These are phyloP conservation scores for Globisporangium solare DNA, from an alignment of 352 stramenopile genomes.

Conservation along the genomic window DNA sequence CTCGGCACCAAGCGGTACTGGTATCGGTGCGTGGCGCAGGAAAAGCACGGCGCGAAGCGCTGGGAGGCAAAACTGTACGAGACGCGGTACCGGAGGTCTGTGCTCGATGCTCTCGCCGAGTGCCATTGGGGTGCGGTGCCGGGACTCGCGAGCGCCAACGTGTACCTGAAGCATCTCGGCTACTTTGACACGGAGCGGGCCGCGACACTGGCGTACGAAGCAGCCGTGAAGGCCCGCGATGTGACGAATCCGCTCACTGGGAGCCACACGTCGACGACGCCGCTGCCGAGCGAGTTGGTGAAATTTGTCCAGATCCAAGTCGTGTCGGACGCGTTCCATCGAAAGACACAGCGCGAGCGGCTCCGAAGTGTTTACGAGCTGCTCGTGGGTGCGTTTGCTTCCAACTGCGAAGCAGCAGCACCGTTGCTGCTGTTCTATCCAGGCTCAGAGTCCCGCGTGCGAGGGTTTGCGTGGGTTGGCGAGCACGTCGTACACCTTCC, in stretches of 20 bases:
- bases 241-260: constrained; percentile 40
- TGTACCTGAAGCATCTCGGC: constrained; percentile 40
- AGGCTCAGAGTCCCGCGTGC: constrained; percentile 15
- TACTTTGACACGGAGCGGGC: constrained; percentile 58
- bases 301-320: constrained; percentile 45
- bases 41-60: constrained; percentile 42
- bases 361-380: constrained; percentile 42
- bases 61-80: constrained; percentile 64
- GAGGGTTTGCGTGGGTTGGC: constrained; percentile 33
- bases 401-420: not conserved
- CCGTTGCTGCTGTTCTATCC: constrained; percentile 1
- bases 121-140: constrained; percentile 32
- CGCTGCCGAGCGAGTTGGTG: constrained; percentile 26
- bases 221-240: constrained; percentile 30
- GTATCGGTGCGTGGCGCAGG: constrained; percentile 61
- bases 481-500: constrained; percentile 29
- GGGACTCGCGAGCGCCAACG: constrained; percentile 35
- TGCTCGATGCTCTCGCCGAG: constrained; percentile 11
- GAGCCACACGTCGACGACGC: constrained; percentile 13
- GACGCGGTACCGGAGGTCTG: constrained; percentile 42
- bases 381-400: constrained; percentile 11
- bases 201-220: constrained; percentile 32
- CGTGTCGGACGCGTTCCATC: constrained; percentile 48
- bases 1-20: constrained; percentile 64
- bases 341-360: constrained; percentile 36